Evolutionary conservation across 1,284 basidiomycete species (phyloP), one percentile per base, ranked within the genome.

Genomic region (Ustilago cynodontis): DNA sequence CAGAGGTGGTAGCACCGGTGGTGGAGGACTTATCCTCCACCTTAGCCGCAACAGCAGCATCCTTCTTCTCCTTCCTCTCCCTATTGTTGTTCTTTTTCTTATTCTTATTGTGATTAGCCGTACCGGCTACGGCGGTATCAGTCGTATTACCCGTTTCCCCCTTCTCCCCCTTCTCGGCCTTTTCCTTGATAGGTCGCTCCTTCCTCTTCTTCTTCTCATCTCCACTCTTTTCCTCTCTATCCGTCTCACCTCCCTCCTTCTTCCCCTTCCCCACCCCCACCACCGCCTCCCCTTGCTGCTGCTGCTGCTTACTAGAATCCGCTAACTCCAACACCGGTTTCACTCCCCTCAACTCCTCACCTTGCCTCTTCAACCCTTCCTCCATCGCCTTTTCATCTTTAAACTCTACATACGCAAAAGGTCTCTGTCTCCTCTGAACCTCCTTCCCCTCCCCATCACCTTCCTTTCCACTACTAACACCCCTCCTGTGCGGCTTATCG

Each of bases 331-430:
- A 47, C n/a, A 33, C 61, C 1, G 73, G 73, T 54, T 55, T 67
- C 22, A 63, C 59, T 6, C 62, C 65, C 61, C 66, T 76, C 51
- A 78, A 49, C 31, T 65, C 63, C 54, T 78, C 62, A 2, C 76
- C 76, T 29, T 74, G 64, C n/a, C 72, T 50, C 53, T 62, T 58
- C 52, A 78, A 53, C 3, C 72, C 77, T 2, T 53, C 72, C 50
- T 60, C 31, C 77, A 78, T 76, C 14, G 72, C 69, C 1, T 39
- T 54, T 28, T 75, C 72, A 28, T 76, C 72, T 54, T 62, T 71
- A 20, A 78, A 78, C 65, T 78, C 72, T n/a, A 78, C 72, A 31
- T 76, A 76, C 29, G 77, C 77, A 63, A 78, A 78, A 24, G 76
- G 76, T 16, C 77, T 43, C 56, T 78, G 77, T 37, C 68, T 66